phyloP scores from a whole-genome alignment of 2,329 filamentous ascomycete genomes.

The Aspergillus sp. region DNA sequence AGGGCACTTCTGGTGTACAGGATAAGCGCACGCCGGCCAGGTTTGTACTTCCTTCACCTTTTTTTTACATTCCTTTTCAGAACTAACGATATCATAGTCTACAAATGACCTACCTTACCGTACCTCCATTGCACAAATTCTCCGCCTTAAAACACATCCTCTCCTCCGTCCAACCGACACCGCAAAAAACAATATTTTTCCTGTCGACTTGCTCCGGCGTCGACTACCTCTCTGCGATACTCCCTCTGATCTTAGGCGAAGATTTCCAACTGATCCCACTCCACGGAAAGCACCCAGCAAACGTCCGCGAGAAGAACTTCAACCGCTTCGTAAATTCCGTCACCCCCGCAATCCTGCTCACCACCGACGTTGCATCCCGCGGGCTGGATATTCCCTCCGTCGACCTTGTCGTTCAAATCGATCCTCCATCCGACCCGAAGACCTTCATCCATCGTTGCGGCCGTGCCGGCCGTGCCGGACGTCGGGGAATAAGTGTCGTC shows the following conservation, averaged over 20 bases:
- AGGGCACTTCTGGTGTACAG: slow-evolving; percentile 68
- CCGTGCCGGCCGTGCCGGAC: slow-evolving; percentile 62
- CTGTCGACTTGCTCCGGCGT: slow-evolving; percentile 92
- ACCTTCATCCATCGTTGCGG: slow-evolving; percentile 69
- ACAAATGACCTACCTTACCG: slow-evolving; percentile 82
- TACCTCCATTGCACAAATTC: slow-evolving; percentile 76
- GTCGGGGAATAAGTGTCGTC: slow-evolving; percentile 77
- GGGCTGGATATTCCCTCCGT: slow-evolving; percentile 91
- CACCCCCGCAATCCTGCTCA: slow-evolving; percentile 77
- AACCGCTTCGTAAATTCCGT: slow-evolving; percentile 73
- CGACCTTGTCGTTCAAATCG: slow-evolving; percentile 85
- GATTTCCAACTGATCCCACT: slow-evolving; percentile 73
- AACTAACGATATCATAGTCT: slow-evolving; percentile 50
- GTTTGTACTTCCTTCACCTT: slow-evolving; percentile 23
- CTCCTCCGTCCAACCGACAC: slow-evolving; percentile 65
- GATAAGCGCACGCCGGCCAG: slow-evolving; percentile 86
- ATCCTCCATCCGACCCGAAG: slow-evolving; percentile 84
- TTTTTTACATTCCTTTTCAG: neutral
- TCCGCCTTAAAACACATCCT: slow-evolving; percentile 72
- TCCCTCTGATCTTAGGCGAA: slow-evolving; percentile 69
- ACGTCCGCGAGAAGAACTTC: slow-evolving; percentile 86
- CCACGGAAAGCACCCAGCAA: slow-evolving; percentile 88
- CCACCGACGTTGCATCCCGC: slow-evolving; percentile 87
- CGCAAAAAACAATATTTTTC: slow-evolving; percentile 86
- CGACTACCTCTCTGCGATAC: slow-evolving; percentile 84